A percentile compares a stretch with the other conserved stretches of the same genome.
Evolutionary conservation across 192 early-diverging fungal genomes (phyloP).

Genomic region (Funneliformis geosporum): DNA sequence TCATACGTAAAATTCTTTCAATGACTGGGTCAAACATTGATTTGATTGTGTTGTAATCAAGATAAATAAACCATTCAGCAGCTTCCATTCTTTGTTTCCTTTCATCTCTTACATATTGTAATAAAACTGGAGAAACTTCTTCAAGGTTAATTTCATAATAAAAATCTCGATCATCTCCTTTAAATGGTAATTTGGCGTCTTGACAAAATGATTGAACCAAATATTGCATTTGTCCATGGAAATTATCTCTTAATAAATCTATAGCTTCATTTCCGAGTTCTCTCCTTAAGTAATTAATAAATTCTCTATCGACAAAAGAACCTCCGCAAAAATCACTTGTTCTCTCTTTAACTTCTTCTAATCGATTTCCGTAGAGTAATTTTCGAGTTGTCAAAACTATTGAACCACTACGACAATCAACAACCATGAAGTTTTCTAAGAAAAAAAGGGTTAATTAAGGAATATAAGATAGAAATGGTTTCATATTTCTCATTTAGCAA

Average conservation of each 20-base stretch:
- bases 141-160: neutral
- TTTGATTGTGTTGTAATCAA: neutral
- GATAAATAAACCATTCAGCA: neutral
- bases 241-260: neutral
- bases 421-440: constrained; percentile 53
- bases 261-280: neutral
- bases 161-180: neutral
- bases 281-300: neutral
- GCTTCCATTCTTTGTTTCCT: neutral
- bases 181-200: neutral
- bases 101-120: neutral
- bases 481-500: neutral
- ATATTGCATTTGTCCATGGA: neutral
- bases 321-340: neutral
- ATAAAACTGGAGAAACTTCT: neutral
- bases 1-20: neutral
- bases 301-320: neutral
- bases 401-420: constrained; percentile 59
- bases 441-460: neutral
- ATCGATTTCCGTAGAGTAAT: neutral
- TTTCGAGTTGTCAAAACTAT: neutral
- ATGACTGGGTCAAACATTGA: neutral
- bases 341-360: neutral
- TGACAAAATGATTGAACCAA: neutral
- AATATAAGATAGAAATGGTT: neutral